Evolutionary conservation across 345 rosid genomes (phyloP).

Genomic region (Pistacia atlantica): DNA sequence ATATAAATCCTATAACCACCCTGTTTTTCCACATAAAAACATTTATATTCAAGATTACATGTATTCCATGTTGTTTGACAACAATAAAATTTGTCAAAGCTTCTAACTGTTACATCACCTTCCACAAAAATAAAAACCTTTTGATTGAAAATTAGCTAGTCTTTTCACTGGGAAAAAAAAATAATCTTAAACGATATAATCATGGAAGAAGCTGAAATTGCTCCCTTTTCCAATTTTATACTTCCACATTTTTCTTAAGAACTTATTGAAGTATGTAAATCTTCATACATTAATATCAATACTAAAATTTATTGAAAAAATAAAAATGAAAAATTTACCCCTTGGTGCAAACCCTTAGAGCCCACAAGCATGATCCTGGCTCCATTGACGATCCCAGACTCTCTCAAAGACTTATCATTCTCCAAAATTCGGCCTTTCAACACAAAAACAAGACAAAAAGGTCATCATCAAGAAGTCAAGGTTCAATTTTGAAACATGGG

Average conservation of each 20-base stretch:
- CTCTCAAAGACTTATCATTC: conserved; percentile 64
- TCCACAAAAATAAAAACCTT: background rate
- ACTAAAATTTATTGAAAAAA: background rate
- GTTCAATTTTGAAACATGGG: background rate
- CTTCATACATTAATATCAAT: background rate
- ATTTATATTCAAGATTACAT: background rate
- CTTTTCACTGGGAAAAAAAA: background rate
- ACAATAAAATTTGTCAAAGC: background rate
- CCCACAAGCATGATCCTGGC: conserved; percentile 91
- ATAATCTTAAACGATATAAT: background rate
- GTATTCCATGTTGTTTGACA: background rate
- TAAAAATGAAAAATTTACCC: conserved; percentile 43
- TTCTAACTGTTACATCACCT: background rate
- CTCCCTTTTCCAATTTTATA: background rate
- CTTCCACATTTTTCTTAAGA: background rate
- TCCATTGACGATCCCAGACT: conserved; percentile 61
- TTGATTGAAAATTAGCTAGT: background rate
- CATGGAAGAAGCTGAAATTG: background rate
- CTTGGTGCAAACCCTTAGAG: conserved; percentile 92
- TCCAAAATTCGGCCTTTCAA: conserved; percentile 64
- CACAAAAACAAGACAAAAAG: background rate
- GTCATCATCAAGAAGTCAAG: background rate
- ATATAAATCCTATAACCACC: background rate
- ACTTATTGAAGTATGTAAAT: background rate
- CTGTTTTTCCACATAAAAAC: background rate